Evolutionary conservation across 1,284 basidiomycete genomes (phyloP), one percentile per base, ranked within the genome.

Genomic region (Quambalaria eucalypti): DNA sequence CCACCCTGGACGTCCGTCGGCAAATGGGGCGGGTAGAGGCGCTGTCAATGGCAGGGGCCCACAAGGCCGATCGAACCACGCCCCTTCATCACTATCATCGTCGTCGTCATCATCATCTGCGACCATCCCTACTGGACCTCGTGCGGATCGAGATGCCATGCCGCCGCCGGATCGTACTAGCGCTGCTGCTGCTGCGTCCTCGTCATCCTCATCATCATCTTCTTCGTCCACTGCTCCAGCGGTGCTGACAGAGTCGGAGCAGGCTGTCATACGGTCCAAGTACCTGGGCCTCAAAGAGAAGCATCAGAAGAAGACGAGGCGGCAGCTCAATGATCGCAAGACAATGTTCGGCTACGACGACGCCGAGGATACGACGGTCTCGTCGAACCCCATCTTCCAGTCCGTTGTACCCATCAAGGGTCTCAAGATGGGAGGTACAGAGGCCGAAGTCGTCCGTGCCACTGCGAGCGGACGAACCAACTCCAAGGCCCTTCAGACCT

Each of bases 311-410:
- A 88, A 88, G 82, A 56, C 50, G 12, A 42, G 54, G 39, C 25
- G 36, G 16, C 31, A 56, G 31, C 88, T 87, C 67, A 90, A 92
- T 74, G 57, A 60, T 57, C 87, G 90, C 76, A 93, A 93, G 77
- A 90, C 96, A 74, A 86, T 92, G n/a, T 98, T 99, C 71, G 93
- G 97, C 74, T 97, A 93, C 92, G 91, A 66, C 31, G 51, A 65
- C 21, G 64, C 62, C 46, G 71, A 75, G 31, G 73, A 75, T 28
- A 75, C 73, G 21, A 67, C 60, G 31, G 54, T 61, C 28, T 26
- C 40, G 8, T 19, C 48, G 28, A 55, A 57, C 29, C 52, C 52
- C 10, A 69, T 69, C 53, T 54, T 56, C 28, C 57, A 60, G 9
- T 26, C 28, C 25, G 23, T 28, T 14, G 52, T 54, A 6, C 42